These are phyloP conservation scores for Rugosomyces carneus DNA, from an alignment of 1,284 basidiomycete genomes.

Conservation along the genomic window DNA sequence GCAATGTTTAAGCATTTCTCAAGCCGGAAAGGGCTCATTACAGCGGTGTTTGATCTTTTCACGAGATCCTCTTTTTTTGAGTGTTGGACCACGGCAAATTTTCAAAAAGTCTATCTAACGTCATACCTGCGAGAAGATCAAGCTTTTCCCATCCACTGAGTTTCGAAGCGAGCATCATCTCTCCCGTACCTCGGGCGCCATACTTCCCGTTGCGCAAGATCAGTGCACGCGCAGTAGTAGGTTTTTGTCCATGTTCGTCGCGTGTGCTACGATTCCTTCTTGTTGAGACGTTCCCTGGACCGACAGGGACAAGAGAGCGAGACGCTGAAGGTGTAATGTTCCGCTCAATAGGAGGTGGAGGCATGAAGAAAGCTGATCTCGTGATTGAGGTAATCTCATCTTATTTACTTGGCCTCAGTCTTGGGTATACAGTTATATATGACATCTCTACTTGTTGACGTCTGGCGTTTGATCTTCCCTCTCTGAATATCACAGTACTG, in stretches of 20 bases:
- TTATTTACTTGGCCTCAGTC: too few species aligned
- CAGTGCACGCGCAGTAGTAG: constrained; percentile 64
- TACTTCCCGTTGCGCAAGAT: constrained; percentile 68
- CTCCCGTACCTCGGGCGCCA: constrained; percentile 63
- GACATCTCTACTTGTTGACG: background rate
- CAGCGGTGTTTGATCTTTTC: constrained; percentile 45
- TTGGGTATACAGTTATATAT: background rate
- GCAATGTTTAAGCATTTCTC: constrained; percentile 58
- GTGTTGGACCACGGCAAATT: constrained; percentile 8
- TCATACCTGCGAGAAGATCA: constrained; percentile 63
- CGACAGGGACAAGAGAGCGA: constrained; percentile 46
- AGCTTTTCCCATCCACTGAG: constrained; percentile 72
- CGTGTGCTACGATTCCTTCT: constrained; percentile 33
- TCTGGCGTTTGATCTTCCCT: background rate
- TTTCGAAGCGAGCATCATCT: constrained; percentile 48
- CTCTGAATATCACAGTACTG: background rate
- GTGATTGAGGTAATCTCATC: background rate
- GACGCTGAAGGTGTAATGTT: constrained; percentile 16
- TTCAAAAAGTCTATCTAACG: constrained; percentile 15
- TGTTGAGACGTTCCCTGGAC: constrained; percentile 45
- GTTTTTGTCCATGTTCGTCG: constrained; percentile 45
- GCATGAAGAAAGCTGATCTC: constrained; percentile 11
- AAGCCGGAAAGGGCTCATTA: constrained; percentile 60
- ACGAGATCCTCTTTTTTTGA: constrained; percentile 61
- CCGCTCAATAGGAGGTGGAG: constrained; percentile 23